Base-by-base conservation (phyloP, 371 early-diverging fungal species). In the Chytridium lagenaria region DNA sequence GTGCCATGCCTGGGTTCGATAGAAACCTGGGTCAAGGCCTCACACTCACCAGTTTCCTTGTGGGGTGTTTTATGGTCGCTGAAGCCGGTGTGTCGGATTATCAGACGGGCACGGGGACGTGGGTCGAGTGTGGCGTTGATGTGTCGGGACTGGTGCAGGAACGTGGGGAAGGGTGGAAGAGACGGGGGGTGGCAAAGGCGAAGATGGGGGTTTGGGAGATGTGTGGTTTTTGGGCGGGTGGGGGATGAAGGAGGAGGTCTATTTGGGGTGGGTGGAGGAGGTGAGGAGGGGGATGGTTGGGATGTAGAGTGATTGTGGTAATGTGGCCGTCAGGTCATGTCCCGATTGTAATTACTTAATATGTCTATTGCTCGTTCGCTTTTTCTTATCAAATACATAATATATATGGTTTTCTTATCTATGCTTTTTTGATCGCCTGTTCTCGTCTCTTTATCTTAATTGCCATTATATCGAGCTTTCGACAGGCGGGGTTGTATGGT, bases 1-100 rank as follows among this genome's bases (percentile, higher is more conserved):
- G 31, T 12, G 57, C 57, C 23, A 19, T 44, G 12, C 12, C 44
- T 44, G 12, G 19, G 7, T 7, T 57, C 12, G 57, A 57, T 30
- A 49, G n/a, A 49, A n/a, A 15, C 15, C 50, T 49, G 50, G 50
- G 50, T 49, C 15, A 12, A n/a, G 57, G 31, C 10, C 15, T 57
- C 12, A 12, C 57, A 5, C 57, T 23, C 12, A 12, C 57, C n/a
- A 63, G 10, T 16, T 36, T 63, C 19, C 36, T 63, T 2, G 12
- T 63, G 33, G 64, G 33, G 64, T 31, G 33, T 26, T 26, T 63
- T 2, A 63, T 63, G 64, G 34, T 63, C 64, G 37, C 64, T 34
- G 64, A 63, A 23, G 64, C 64, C 2, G 30, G 33, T 16, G 3
- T 63, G 19, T 31, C 33, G 33, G 64, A 63, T 63, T 36, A 12